A percentile compares a stretch with the other conserved stretches of the same genome.
phyloP scores from a whole-genome alignment of 116 monocot genomes.

The Trichopus zeylanicus region DNA sequence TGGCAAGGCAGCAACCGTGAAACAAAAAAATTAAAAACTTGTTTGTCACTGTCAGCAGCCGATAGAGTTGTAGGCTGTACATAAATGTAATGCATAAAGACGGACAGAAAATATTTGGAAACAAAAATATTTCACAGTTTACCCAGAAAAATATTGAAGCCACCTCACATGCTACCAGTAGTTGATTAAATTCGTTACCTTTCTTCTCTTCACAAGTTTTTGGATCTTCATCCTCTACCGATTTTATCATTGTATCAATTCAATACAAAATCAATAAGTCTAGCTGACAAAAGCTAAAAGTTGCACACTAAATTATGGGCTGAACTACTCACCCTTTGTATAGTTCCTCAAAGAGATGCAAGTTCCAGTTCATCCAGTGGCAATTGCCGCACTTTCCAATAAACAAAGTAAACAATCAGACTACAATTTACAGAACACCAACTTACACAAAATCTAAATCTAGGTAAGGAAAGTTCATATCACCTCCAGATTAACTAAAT shows the following conservation, averaged over 20 bases:
- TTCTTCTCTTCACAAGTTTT: too few relatives aligned
- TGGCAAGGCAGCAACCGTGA: too few relatives aligned
- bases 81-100: too few relatives aligned
- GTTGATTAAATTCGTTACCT: too few relatives aligned
- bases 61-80: too few relatives aligned
- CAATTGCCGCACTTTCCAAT: constrained; percentile 61
- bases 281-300: neutral
- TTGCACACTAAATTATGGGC: neutral
- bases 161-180: too few relatives aligned
- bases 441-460: neutral
- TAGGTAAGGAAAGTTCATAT: neutral
- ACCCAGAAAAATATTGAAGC: too few relatives aligned
- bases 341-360: constrained; percentile 86
- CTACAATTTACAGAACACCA: neutral
- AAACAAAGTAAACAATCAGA: neutral
- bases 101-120: too few relatives aligned
- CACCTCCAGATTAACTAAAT: constrained; percentile 86
- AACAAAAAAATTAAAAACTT: too few relatives aligned
- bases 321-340: constrained; percentile 65
- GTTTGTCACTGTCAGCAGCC: too few relatives aligned
- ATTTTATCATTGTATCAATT: neutral
- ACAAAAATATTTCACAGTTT: too few relatives aligned
- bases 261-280: neutral
- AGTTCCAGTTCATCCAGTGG: constrained; percentile 96
- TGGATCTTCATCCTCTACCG: too few relatives aligned